Evolutionary conservation across 371 early-diverging fungal species (phyloP).

Genomic region (Massospora cicadina): DNA sequence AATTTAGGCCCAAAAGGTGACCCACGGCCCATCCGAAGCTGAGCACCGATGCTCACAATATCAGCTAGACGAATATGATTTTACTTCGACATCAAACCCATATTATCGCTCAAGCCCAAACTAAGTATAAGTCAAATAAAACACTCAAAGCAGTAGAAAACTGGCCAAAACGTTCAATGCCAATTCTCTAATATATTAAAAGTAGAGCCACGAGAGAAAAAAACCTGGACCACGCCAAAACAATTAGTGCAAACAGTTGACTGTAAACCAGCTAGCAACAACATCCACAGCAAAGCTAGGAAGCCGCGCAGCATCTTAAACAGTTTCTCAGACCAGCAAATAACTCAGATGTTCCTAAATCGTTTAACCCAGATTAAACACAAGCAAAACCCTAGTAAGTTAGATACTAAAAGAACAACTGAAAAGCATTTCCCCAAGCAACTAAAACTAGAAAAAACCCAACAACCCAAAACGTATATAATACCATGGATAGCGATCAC

Average conservation of each 20-base stretch:
- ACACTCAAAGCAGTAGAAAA: background rate
- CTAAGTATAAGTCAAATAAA: background rate
- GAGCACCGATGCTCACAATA: too few species aligned
- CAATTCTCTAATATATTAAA: background rate
- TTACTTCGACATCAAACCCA: too few species aligned
- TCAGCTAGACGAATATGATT: too few species aligned
- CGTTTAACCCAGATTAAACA: background rate
- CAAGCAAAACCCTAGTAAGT: background rate
- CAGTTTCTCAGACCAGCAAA: background rate
- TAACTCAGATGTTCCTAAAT: background rate
- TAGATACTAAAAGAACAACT: background rate
- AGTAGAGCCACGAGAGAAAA: background rate
- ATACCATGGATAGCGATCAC: background rate
- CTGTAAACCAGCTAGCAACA: too few species aligned
- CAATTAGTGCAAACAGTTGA: too few species aligned
- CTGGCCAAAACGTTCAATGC: background rate
- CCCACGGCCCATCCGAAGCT: too few species aligned
- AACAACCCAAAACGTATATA: background rate
- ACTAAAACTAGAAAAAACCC: background rate
- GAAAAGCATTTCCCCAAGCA: background rate
- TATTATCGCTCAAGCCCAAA: too few species aligned
- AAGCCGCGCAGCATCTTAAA: too few species aligned
- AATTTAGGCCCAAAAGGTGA: too few species aligned
- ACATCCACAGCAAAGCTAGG: too few species aligned
- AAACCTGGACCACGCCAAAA: background rate